Evolutionary conservation across 352 stramenopile species (phyloP).

Genomic region (Elongisporangium prolatum): DNA sequence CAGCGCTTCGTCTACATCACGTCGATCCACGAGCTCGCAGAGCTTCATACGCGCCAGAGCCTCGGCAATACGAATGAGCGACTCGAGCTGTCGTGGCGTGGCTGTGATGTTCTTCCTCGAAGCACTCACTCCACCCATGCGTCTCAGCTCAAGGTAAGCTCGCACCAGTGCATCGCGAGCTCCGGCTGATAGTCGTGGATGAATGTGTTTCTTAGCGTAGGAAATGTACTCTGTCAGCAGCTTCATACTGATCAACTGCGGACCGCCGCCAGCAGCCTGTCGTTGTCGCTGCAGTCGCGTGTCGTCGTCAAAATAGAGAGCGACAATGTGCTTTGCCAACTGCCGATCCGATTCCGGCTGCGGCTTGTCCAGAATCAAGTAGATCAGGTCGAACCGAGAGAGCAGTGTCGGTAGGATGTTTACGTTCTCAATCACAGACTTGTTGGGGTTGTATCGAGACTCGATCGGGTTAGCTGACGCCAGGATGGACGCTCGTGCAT

Average conservation of each 20-base stretch:
- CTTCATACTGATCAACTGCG: conserved; percentile 77
- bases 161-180: conserved; percentile 89
- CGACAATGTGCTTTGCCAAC: conserved; percentile 96
- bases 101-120: conserved; percentile 96
- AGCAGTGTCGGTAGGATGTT: conserved; percentile 97
- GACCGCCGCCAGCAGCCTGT: conserved; percentile 20
- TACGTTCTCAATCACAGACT: conserved; percentile 98
- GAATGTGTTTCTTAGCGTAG: conserved; percentile 91
- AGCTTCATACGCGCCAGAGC: conserved; percentile 94
- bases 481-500: conserved; percentile 97
- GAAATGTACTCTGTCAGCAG: conserved; percentile 94
- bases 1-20: conserved; percentile 94
- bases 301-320: conserved; percentile 93
- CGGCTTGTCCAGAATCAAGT: conserved; percentile 98
- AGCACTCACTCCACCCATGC: conserved; percentile 56
- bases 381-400: conserved; percentile 99
- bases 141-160: conserved; percentile 91
- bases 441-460: conserved; percentile 97
- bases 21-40: conserved; percentile 44
- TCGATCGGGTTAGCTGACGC: conserved; percentile 98
- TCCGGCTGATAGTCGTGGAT: conserved; percentile 89
- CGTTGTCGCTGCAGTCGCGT: conserved; percentile 36
- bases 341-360: conserved; percentile 92
- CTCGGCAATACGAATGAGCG: conserved; percentile 97
- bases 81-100: conserved; percentile 97